phyloP scores from a whole-genome alignment of 805 yeast genomes.

The Candida railenensis region DNA sequence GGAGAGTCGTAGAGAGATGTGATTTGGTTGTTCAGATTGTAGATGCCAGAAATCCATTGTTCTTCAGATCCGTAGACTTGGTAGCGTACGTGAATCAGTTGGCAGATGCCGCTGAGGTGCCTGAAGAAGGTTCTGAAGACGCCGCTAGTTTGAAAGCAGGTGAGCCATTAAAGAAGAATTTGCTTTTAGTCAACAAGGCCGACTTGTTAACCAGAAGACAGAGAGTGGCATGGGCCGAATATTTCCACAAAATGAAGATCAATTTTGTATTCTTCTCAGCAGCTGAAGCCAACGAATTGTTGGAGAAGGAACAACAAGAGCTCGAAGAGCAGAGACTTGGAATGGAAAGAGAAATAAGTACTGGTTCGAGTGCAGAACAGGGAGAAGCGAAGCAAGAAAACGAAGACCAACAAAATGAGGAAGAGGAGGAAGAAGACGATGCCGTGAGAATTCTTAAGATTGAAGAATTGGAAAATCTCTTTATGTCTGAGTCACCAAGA shows the following conservation, averaged over 20 bases:
- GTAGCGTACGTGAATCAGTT: slow-evolving; percentile 80
- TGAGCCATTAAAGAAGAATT: slow-evolving; percentile 56
- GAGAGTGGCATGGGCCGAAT: slow-evolving; percentile 83
- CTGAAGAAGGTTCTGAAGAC: background rate
- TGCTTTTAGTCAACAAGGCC: slow-evolving; percentile 88
- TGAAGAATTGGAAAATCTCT: slow-evolving; percentile 80
- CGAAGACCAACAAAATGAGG: slow-evolving; percentile 16
- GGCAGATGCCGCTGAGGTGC: slow-evolving; percentile 44
- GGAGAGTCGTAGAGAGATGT: slow-evolving; percentile 96
- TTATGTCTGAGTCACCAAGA: slow-evolving; percentile 75
- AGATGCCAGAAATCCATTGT: slow-evolving; percentile 91
- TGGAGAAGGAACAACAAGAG: slow-evolving; percentile 60
- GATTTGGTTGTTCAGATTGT: slow-evolving; percentile 95
- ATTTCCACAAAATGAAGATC: slow-evolving; percentile 67
- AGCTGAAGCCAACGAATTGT: slow-evolving; percentile 70
- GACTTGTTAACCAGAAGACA: slow-evolving; percentile 79
- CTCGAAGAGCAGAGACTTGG: slow-evolving; percentile 24
- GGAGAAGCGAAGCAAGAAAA: slow-evolving; percentile 19
- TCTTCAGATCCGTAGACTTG: slow-evolving; percentile 85
- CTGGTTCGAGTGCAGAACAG: slow-evolving; percentile 14
- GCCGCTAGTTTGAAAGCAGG: background rate
- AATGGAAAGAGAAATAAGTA: slow-evolving; percentile 9
- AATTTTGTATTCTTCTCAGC: slow-evolving; percentile 93
- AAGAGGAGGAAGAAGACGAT: slow-evolving; percentile 11
- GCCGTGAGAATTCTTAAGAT: slow-evolving; percentile 72